phyloP scores from a whole-genome alignment of 345 rosid species.

The Gynandropsis gynandra region DNA sequence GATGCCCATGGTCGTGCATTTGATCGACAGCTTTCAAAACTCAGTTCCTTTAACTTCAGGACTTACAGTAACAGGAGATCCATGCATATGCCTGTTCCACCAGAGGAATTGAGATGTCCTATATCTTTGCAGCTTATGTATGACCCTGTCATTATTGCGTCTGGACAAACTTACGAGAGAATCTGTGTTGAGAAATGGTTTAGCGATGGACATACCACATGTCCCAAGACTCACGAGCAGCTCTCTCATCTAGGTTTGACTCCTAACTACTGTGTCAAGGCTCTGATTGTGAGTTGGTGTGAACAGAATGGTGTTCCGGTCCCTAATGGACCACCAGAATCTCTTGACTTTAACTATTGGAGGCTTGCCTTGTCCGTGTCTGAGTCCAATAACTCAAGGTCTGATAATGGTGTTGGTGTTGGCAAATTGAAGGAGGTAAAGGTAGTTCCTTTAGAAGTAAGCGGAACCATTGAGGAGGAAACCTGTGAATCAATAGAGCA shows the following conservation, averaged over 20 bases:
- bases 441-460: conserved; percentile 71
- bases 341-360: conserved; percentile 89
- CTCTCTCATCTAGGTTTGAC: conserved; percentile 78
- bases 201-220: conserved; percentile 80
- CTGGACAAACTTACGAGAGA: conserved; percentile 95
- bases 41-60: conserved; percentile 76
- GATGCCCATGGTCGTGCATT: conserved; percentile 57
- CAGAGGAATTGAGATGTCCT: conserved; percentile 94
- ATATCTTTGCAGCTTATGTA: conserved; percentile 94
- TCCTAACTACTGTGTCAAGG: conserved; percentile 90
- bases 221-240: conserved; percentile 88
- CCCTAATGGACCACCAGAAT: conserved; percentile 79
- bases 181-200: conserved; percentile 94
- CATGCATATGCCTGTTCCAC: conserved; percentile 63
- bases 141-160: conserved; percentile 92
- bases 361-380: conserved; percentile 69
- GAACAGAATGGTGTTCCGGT: conserved; percentile 74
- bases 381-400: conserved; percentile 51
- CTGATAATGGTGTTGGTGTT: conserved; percentile 35
- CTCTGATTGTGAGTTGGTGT: conserved; percentile 87
- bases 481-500: conserved; percentile 29
- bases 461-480: conserved; percentile 49
- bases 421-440: conserved; percentile 52
- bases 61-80: conserved; percentile 53
- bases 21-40: conserved; percentile 71